phyloP scores from a whole-genome alignment of 2,329 filamentous ascomycete species.

The Trichoderma oligosporum region DNA sequence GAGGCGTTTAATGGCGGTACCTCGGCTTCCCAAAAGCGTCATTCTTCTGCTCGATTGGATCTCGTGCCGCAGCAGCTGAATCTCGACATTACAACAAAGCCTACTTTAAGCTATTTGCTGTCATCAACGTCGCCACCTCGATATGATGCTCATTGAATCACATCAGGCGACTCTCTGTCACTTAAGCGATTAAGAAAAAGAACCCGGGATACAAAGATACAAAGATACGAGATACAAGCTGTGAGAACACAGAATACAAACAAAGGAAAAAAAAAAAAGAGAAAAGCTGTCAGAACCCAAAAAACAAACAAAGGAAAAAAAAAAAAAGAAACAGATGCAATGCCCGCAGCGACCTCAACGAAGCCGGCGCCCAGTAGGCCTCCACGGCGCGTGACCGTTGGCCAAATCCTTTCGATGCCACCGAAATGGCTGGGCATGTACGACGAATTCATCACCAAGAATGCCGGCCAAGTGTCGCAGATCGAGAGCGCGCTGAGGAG shows the following conservation, averaged over 20 bases:
- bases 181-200: not conserved
- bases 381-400: conserved; percentile 25
- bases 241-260: not conserved
- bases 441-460: conserved; percentile 89
- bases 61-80: conserved; percentile 12
- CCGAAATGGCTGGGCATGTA: conserved; percentile 69
- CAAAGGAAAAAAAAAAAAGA: not conserved
- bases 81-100: not conserved
- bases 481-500: conserved; percentile 92
- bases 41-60: conserved; percentile 1
- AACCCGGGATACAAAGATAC: not conserved
- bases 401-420: conserved; percentile 52
- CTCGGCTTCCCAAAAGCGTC: conserved; percentile 14
- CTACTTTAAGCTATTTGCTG: not conserved
- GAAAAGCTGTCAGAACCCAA: not conserved
- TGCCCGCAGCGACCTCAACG: conserved; percentile 4
- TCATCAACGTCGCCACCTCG: not conserved
- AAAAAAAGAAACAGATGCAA: not conserved
- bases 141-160: not conserved
- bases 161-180: no score
- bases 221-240: not conserved
- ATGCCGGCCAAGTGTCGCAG: conserved; percentile 87
- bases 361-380: conserved; percentile 15
- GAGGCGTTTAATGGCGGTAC: conserved; percentile 7
- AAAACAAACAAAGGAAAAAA: no score